These are phyloP conservation scores for Pyricularia pennisetigena DNA, from an alignment of 2,329 filamentous ascomycete genomes.

Conservation along the genomic window DNA sequence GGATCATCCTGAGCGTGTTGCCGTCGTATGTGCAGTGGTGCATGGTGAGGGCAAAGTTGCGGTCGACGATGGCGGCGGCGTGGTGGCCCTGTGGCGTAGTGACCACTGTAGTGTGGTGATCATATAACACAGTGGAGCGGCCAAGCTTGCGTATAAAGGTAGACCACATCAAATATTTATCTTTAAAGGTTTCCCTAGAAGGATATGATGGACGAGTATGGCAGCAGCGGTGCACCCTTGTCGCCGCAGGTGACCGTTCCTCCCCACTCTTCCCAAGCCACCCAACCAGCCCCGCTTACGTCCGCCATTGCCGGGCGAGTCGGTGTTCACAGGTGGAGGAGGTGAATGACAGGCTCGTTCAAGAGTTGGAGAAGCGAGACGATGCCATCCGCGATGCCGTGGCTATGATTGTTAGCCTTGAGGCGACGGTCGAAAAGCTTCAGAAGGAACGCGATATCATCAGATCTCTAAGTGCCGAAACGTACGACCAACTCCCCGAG, in stretches of 20 bases:
- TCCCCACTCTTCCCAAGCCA: slow-evolving; percentile 20
- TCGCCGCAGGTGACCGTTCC: too few relatives aligned
- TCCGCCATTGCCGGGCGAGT: slow-evolving; percentile 9
- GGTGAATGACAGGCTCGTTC: slow-evolving; percentile 46
- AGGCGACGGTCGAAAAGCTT: slow-evolving; percentile 47
- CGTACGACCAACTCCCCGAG: neutral
- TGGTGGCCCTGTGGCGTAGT: too few relatives aligned
- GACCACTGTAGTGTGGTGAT: too few relatives aligned
- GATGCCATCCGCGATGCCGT: slow-evolving; percentile 63
- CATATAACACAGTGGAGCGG: too few relatives aligned
- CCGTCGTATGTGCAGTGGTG: slow-evolving; percentile 49
- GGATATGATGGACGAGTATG: too few relatives aligned
- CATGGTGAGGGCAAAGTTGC: slow-evolving; percentile 40
- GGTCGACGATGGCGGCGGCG: slow-evolving; percentile 28
- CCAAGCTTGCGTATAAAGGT: too few relatives aligned
- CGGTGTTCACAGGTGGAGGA: slow-evolving; percentile 33
- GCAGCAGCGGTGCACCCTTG: too few relatives aligned
- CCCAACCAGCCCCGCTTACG: slow-evolving; percentile 18
- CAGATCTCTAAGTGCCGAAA: slow-evolving; percentile 35
- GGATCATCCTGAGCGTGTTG: neutral
- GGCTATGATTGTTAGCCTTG: slow-evolving; percentile 55
- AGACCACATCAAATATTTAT: too few relatives aligned
- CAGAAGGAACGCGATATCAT: slow-evolving; percentile 43
- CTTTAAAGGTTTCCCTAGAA: too few relatives aligned
- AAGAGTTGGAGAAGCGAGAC: slow-evolving; percentile 57